A percentile compares a stretch with the other conserved stretches of the same genome.
phyloP scores from a whole-genome alignment of 345 rosid species.

The Nephelium lappaceum region DNA sequence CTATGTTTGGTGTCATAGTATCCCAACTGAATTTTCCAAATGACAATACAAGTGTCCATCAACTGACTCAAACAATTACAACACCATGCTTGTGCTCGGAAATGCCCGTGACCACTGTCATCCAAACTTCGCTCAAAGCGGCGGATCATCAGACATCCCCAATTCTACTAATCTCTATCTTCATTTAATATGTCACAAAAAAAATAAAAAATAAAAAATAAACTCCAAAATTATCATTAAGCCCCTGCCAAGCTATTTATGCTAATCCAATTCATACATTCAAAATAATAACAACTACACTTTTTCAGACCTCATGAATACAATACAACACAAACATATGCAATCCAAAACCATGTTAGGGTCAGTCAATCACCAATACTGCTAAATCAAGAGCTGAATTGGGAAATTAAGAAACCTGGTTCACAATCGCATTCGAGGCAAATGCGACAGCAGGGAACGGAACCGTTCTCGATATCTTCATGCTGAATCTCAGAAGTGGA shows the following conservation, averaged over 20 bases:
- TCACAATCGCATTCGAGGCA: slow-evolving; percentile 90
- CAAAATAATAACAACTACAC: neutral
- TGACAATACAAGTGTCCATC: neutral
- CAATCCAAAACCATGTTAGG: neutral
- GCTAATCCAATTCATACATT: too few relatives aligned
- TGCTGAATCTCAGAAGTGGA: slow-evolving; percentile 58
- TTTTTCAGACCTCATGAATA: neutral
- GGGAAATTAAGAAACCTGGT: slow-evolving; percentile 37
- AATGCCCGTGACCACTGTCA: neutral
- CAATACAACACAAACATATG: neutral
- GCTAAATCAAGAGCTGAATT: neutral
- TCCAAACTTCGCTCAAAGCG: neutral
- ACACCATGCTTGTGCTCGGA: neutral
- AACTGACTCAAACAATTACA: neutral
- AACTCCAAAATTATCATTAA: too few relatives aligned
- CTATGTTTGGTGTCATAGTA: neutral
- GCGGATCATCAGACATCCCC: neutral
- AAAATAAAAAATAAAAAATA: too few relatives aligned
- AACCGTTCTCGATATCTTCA: slow-evolving; percentile 69
- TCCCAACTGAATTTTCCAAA: neutral
- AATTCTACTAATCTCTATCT: slow-evolving; percentile 3
- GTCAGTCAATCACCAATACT: neutral
- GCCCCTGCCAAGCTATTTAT: neutral
- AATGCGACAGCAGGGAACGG: slow-evolving; percentile 82
- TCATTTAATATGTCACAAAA: neutral